phyloP scores from a whole-genome alignment of 352 stramenopile species.

The Globisporangium carolinianum region DNA sequence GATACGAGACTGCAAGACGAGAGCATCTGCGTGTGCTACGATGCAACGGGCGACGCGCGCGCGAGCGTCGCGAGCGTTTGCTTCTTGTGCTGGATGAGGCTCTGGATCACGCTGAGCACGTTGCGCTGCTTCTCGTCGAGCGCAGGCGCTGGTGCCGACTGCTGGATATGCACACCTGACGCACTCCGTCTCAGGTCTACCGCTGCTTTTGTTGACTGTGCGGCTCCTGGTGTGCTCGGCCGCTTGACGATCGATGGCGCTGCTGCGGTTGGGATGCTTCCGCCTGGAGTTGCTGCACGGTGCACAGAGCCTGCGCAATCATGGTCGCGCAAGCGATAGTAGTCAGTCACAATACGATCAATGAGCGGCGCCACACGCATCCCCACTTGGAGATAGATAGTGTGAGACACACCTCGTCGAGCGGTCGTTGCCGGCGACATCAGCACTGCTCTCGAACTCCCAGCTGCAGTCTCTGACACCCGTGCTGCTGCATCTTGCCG shows the following conservation, averaged over 20 bases:
- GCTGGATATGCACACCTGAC: neutral
- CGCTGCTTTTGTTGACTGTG: neutral
- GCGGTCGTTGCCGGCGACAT: slow-evolving; percentile 14
- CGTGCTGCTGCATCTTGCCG: neutral
- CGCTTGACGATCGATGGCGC: neutral
- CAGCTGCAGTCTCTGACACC: neutral
- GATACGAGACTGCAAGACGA: no score
- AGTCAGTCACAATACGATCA: no score
- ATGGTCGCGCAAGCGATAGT: no score
- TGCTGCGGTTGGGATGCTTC: neutral
- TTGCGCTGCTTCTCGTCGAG: slow-evolving; percentile 60
- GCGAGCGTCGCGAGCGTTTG: slow-evolving; percentile 52
- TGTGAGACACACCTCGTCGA: slow-evolving; percentile 9
- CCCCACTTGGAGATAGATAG: neutral
- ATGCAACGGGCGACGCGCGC: slow-evolving; percentile 14
- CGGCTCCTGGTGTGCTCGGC: neutral
- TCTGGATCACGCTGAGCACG: slow-evolving; percentile 68
- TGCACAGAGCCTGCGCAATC: neutral
- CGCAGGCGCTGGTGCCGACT: neutral
- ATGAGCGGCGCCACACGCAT: no score
- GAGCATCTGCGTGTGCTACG: neutral
- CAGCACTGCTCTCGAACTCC: neutral
- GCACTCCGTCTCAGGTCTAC: neutral
- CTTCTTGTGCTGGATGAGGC: slow-evolving; percentile 74
- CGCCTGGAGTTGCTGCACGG: slow-evolving; percentile 3